These are phyloP conservation scores for Jaenimonas drosophilae DNA, from an alignment of 208 protist species.

Conservation along the genomic window DNA sequence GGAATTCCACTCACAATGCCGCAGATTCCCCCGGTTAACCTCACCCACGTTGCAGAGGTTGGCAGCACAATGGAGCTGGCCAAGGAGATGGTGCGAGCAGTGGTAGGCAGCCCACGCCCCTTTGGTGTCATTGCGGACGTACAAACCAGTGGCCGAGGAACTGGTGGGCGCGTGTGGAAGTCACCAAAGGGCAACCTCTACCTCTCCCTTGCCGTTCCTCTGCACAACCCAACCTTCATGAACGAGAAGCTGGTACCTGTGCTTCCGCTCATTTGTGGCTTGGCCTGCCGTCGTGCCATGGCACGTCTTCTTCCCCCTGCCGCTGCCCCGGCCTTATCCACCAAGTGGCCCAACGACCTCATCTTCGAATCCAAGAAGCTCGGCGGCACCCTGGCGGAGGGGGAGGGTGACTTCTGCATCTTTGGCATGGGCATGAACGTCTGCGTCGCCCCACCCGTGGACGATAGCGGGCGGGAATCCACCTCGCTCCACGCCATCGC, in stretches of 20 bases:
- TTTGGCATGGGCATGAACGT: constrained; percentile 73
- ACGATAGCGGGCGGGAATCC: constrained; percentile 30
- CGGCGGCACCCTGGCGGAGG: constrained; percentile 52
- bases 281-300: constrained; percentile 34
- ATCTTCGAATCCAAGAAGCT: constrained; percentile 53
- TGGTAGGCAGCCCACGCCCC: constrained; percentile 1
- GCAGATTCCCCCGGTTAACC: too few relatives aligned
- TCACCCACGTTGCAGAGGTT: constrained; percentile 18
- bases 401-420: constrained; percentile 15
- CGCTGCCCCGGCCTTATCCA: constrained; percentile 6
- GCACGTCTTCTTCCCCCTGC: constrained; percentile 16
- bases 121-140: constrained; percentile 40
- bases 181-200: constrained; percentile 73
- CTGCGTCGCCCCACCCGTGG: constrained; percentile 21
- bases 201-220: constrained; percentile 50
- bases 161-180: constrained; percentile 36
- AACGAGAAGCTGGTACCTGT: constrained; percentile 27
- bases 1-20: too few relatives aligned
- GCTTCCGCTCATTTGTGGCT: constrained; percentile 41
- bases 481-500: constrained; percentile 23
- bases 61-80: constrained; percentile 55
- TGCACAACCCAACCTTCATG: constrained; percentile 6
- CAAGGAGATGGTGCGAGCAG: constrained; percentile 13
- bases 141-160: constrained; percentile 45
- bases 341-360: constrained; percentile 82